A percentile compares a stretch with the other conserved stretches of the same genome.
Conservation (phyloP, 345 rosid genomes). For the Salix purpurea region DNA sequence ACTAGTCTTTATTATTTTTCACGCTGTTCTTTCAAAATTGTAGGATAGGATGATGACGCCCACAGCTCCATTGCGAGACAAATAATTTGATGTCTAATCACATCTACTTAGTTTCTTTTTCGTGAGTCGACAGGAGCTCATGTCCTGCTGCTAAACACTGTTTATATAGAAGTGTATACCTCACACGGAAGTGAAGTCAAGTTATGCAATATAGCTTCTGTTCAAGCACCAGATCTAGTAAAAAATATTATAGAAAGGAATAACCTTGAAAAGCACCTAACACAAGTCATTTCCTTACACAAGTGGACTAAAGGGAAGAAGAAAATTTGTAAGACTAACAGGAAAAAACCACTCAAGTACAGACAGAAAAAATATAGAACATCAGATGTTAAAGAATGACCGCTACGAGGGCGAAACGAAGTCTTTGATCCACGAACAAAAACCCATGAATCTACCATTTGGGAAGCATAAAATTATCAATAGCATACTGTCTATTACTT, state of each 20-base stretch:
- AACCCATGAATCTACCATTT: neutral
- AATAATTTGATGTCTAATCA: neutral
- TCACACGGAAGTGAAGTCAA: neutral
- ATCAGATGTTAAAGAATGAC: neutral
- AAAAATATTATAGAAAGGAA: neutral
- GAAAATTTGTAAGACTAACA: neutral
- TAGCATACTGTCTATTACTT: neutral
- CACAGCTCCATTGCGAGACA: neutral
- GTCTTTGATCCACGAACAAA: neutral
- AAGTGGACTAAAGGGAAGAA: neutral
- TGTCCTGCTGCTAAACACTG: neutral
- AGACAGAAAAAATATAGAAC: neutral
- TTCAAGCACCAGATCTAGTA: neutral
- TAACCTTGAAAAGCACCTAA: neutral
- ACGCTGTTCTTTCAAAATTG: neutral
- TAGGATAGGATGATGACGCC: neutral
- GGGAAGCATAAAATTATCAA: neutral
- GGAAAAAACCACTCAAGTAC: neutral
- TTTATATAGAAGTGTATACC: neutral
- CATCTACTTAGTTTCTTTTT: neutral
- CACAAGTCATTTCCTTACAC: neutral
- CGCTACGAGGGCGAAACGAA: neutral
- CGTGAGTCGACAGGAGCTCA: neutral
- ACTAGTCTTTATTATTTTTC: neutral
- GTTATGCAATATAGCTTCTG: neutral